These are phyloP conservation scores for Atkinsonella hypoxylon DNA, from an alignment of 2,329 filamentous ascomycete genomes.

Conservation along the genomic window DNA sequence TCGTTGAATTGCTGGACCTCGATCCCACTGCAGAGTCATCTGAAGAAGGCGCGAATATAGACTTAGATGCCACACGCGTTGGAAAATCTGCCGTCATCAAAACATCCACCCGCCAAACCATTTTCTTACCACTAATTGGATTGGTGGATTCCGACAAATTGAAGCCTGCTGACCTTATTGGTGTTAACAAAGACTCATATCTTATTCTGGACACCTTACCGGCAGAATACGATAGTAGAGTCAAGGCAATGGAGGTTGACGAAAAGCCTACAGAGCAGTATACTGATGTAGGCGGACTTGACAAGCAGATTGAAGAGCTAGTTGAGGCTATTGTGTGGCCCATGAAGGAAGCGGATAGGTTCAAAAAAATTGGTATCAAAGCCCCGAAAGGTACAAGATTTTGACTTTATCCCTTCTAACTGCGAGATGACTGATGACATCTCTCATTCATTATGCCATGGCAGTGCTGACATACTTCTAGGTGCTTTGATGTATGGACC, in stretches of 20 bases:
- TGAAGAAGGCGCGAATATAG: slow-evolving; percentile 97
- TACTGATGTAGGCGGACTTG: slow-evolving; percentile 89
- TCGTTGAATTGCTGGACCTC: slow-evolving; percentile 91
- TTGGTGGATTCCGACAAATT: slow-evolving; percentile 91
- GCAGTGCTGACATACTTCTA: slow-evolving; percentile 37
- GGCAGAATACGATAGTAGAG: slow-evolving; percentile 95
- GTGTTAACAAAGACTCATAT: slow-evolving; percentile 98
- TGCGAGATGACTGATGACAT: neutral
- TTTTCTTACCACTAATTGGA: slow-evolving; percentile 94
- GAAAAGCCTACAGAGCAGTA: slow-evolving; percentile 99
- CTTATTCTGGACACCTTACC: slow-evolving; percentile 92
- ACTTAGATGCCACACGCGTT: slow-evolving; percentile 89
- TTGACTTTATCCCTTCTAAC: neutral
- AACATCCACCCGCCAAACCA: slow-evolving; percentile 95
- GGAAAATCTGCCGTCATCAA: slow-evolving; percentile 99
- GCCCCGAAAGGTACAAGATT: slow-evolving; percentile 78
- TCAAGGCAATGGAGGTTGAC: slow-evolving; percentile 99
- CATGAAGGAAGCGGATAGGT: slow-evolving; percentile 98
- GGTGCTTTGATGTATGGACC: slow-evolving; percentile 97
- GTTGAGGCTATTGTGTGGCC: slow-evolving; percentile 98
- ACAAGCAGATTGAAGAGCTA: slow-evolving; percentile 98
- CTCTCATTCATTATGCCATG: neutral
- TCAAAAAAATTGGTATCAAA: slow-evolving; percentile 99
- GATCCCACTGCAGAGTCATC: slow-evolving; percentile 92
- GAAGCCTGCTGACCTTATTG: slow-evolving; percentile 92